A percentile compares a stretch with the other conserved stretches of the same genome.
These are phyloP conservation scores for Pseudocercospora fijiensis DNA, from an alignment of 2,329 filamentous ascomycete genomes.

Conservation along the genomic window DNA sequence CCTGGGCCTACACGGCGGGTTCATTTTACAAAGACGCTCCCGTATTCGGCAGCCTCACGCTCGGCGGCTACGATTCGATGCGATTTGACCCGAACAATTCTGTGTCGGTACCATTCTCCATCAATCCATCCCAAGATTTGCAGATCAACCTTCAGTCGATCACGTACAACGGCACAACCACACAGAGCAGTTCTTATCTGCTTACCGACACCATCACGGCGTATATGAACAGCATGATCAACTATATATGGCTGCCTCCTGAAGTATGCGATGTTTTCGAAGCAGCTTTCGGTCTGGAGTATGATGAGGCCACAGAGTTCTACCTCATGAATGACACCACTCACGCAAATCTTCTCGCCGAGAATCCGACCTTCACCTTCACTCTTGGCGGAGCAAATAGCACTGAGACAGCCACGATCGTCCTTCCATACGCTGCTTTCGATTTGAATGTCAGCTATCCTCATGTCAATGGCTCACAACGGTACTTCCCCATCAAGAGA, in stretches of 20 bases:
- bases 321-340: conserved; percentile 45
- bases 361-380: conserved; percentile 42
- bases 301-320: conserved; percentile 39
- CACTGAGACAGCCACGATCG: conserved; percentile 23
- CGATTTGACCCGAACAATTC: conserved; percentile 37
- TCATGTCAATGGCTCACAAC: conserved; percentile 7
- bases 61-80: conserved; percentile 46
- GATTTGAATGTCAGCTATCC: conserved; percentile 32
- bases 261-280: conserved; percentile 44
- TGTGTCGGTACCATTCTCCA: conserved; percentile 31
- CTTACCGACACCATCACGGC: conserved; percentile 22
- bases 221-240: conserved; percentile 44
- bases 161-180: conserved; percentile 22
- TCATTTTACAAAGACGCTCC: conserved; percentile 29
- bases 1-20: conserved; percentile 34
- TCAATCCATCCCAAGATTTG: conserved; percentile 34
- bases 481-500: conserved; percentile 33
- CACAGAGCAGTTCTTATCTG: conserved; percentile 26
- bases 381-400: conserved; percentile 24
- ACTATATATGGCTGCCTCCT: conserved; percentile 44
- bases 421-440: conserved; percentile 34
- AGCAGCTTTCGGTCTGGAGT: conserved; percentile 42
- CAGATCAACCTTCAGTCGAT: conserved; percentile 29
- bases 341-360: conserved; percentile 36
- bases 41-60: conserved; percentile 35